Conservation (phyloP, 1,139 yeast genomes). For the Dujonia santamariae region DNA sequence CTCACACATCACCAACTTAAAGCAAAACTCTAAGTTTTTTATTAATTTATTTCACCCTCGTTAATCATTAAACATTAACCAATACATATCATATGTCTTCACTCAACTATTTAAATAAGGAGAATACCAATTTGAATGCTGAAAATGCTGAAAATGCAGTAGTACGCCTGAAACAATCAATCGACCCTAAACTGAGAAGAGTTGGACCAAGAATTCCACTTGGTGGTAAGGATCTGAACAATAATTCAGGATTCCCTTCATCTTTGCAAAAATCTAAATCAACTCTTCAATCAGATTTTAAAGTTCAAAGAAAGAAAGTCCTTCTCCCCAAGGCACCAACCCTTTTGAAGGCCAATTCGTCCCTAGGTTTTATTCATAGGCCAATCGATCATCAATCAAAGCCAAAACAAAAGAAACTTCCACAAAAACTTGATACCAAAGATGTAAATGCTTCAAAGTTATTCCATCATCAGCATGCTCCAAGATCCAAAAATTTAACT, state of each 20-base stretch:
- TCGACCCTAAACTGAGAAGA: constrained; percentile 3
- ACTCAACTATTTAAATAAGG: constrained; percentile 11
- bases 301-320: constrained; percentile 11
- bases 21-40: too few relatives aligned
- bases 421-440: constrained; percentile 1
- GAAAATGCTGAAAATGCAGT: constrained; percentile 4
- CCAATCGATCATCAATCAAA: neutral
- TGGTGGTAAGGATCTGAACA: constrained; percentile 49
- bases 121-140: constrained; percentile 10
- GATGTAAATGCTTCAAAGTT: constrained; percentile 3
- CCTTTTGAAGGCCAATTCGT: constrained; percentile 35
- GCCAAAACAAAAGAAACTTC: neutral
- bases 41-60: too few relatives aligned
- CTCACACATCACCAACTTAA: too few relatives aligned
- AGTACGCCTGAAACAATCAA: constrained; percentile 4
- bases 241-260: constrained; percentile 17
- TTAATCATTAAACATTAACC: too few relatives aligned
- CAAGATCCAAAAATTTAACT: constrained; percentile 16
- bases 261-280: constrained; percentile 34
- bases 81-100: too few relatives aligned
- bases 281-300: constrained; percentile 14
- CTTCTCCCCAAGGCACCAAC: constrained; percentile 22
- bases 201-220: constrained; percentile 36
- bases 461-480: constrained; percentile 14
- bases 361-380: constrained; percentile 23